Base-by-base conservation (phyloP, 495 filamentous ascomycete species). In the Penicillium salamii region DNA sequence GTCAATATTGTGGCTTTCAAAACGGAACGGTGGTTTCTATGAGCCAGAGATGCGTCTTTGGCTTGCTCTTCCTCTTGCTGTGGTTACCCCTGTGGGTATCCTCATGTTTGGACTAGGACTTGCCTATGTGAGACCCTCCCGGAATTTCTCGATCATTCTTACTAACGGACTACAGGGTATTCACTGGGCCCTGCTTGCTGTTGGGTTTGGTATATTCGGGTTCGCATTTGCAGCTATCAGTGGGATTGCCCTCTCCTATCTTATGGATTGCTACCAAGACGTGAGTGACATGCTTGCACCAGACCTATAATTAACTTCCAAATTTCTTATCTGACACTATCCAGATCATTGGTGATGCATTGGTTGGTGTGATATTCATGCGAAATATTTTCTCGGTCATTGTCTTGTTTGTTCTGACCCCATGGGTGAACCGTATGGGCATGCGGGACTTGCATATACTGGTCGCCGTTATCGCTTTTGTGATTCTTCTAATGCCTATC, bases 31-130 rank as follows among this genome's bases (percentile, higher is more conserved):
- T 7, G 72, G 70, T 42, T 60, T 76, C 24, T 65, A 66, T 28
- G 72, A 77, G 49, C 59, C 70, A 0, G 73, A 76, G 48, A 67
- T 69, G 55, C 65, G 70, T 33, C 62, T 74, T 9, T 67, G 57
- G 59, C 46, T 66, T 17, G 54, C 57, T 18, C 39, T 69, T 15
- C 60, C 65, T 14, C 37, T 55, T 23, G 63, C 62, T 1, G 37
- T 63, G 1, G 21, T 65, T 2, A 51, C 56, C 3, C 59, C 62
- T 1, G 53, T 46, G 3, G 66, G 64, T 12, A 52, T 66, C 4
- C 54, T 73, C 13, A 55, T 71, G 40, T 74, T 65, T 51, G 71
- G 71, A 0, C 23, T 73, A 19, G 64, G 61, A 0, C 42, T 69
- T 31, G 58, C 53, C 21, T 52, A 68, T 37, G 62, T 59, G 44